Percentiles rank a stretch among this genome's conserved stretches.
These are phyloP conservation scores for Coniophora puteana DNA, from an alignment of 1,284 basidiomycete genomes.

Conservation along the genomic window DNA sequence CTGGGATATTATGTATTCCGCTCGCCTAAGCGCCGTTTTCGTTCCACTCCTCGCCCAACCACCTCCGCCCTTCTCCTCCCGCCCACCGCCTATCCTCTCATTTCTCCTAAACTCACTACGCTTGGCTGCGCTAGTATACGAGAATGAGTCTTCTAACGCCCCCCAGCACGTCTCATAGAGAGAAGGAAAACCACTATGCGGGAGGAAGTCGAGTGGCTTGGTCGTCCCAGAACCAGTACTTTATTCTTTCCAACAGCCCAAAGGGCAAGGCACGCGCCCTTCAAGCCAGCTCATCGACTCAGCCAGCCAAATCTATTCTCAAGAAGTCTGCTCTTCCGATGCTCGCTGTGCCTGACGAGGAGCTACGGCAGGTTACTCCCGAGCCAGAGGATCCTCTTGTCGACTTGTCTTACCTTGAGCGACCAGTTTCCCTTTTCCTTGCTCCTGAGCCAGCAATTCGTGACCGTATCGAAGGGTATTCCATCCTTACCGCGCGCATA, in stretches of 20 bases:
- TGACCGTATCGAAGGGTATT: constrained; percentile 70
- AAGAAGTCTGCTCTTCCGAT: constrained; percentile 41
- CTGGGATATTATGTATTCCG: too few species aligned
- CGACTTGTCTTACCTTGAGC: constrained; percentile 57
- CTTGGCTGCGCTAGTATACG: too few species aligned
- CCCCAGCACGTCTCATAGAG: constrained; percentile 54
- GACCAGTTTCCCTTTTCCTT: constrained; percentile 57
- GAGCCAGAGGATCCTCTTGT: constrained; percentile 66
- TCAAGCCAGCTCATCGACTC: too few species aligned
- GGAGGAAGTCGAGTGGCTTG: constrained; percentile 48
- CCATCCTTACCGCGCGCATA: constrained; percentile 59
- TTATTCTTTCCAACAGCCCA: constrained; percentile 38
- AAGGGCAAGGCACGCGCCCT: constrained; percentile 29
- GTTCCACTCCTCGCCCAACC: too few species aligned
- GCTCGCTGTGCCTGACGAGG: constrained; percentile 38
- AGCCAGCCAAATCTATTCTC: constrained; percentile 58
- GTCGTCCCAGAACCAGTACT: constrained; percentile 55
- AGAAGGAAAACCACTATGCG: constrained; percentile 45
- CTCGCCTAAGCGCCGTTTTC: too few species aligned
- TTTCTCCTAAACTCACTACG: too few species aligned
- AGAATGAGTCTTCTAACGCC: constrained; percentile 56
- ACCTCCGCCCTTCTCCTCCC: background rate
- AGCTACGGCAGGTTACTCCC: constrained; percentile 60
- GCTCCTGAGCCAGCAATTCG: constrained; percentile 41
- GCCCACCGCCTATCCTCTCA: too few species aligned